Conservation (phyloP, 179 eudicot species). For the Vitellaria paradoxa region DNA sequence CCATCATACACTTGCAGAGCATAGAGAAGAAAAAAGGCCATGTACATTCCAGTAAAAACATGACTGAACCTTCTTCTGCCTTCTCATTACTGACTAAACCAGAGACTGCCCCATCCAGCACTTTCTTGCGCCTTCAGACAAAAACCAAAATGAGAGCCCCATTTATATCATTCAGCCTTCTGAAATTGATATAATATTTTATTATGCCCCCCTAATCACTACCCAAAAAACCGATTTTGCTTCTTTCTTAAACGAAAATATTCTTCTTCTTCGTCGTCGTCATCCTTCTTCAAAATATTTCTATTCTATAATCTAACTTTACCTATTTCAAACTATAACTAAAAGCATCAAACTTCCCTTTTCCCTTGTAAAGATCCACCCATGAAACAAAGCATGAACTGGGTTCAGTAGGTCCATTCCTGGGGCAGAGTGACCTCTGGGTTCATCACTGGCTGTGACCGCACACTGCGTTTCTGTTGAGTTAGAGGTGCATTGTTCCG, state of each 20-base stretch:
- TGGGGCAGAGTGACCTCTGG: constrained; percentile 33
- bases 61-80: no score
- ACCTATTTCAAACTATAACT: background rate
- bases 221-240: constrained; percentile 6
- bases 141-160: background rate
- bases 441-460: constrained; percentile 9
- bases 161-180: background rate
- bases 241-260: background rate
- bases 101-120: background rate
- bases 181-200: background rate
- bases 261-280: background rate
- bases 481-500: constrained; percentile 14
- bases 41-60: no score
- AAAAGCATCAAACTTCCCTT: background rate
- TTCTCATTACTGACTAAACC: no score
- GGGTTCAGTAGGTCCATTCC: constrained; percentile 42
- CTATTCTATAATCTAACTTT: background rate
- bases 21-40: no score
- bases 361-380: no score
- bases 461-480: constrained; percentile 16
- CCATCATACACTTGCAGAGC: no score
- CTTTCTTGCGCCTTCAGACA: constrained; percentile 12
- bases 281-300: background rate
- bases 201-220: constrained; percentile 7
- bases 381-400: no score